Evolutionary conservation across 495 filamentous ascomycete species (phyloP), one percentile per base, ranked within the genome.

Genomic region (Talaromyces thailandensis): DNA sequence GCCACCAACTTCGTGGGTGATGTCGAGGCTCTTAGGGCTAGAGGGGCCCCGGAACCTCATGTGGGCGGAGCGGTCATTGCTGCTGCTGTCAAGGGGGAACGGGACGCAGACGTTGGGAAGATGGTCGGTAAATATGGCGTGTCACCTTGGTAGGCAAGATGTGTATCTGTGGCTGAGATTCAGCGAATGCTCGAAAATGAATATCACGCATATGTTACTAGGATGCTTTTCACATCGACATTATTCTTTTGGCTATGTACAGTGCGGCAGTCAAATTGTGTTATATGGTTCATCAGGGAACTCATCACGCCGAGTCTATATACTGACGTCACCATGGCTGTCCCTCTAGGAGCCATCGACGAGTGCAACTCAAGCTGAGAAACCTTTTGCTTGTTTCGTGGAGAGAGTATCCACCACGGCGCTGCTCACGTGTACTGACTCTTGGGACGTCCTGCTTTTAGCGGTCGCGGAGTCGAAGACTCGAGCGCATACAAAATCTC

Each of bases 401-500:
- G 23, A 51, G 2, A 24, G 9, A 51, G 23, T 51, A 48, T 48
- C 43, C 21, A 18, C 43, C n/a, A 45, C 40, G 18, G 28, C 23
- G 23, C 7, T 37, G n/a, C 12, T 40, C 16, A 23, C 0, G 43
- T 31, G 70, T 76, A 59, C 69, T 68, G 9, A 67, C 65, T 65
- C 51, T 77, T 79, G 9, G 74, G 67, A 28, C 73, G 71, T 51
- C 72, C 74, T 14, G 55, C 66, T 60, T 68, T 70, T 16, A 66
- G 64, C 25, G 69, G 74, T 14, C 45, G 59, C 9, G 73, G 69
- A n/a, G 66, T 65, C 23, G 82, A 77, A 50, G 74, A 75, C n/a
- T 81, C 80, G 6, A 94, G 76, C 0, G 85, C 86, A 56, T 84
- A 73, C 31, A 93, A 59, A 58, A 96, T 88, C 66, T 95, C 90